Base-by-base conservation (phyloP, 2,329 filamentous ascomycete genomes). In the Penicillium sp. region DNA sequence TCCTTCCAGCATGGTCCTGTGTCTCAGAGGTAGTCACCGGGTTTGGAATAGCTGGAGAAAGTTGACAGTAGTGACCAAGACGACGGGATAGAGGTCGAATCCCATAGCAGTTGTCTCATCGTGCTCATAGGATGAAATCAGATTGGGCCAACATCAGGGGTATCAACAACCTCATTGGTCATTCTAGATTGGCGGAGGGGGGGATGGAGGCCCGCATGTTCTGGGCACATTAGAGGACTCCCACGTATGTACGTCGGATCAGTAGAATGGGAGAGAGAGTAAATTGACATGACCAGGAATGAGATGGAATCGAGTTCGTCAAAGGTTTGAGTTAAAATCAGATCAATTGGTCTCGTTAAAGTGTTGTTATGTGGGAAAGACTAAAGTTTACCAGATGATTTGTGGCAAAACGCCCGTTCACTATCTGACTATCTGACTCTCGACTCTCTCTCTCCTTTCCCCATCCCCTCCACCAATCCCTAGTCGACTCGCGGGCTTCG, bases 171-270 rank as follows among this genome's bases (percentile, higher is more conserved):
- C 47, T 29, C 33, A 36, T 29, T 43, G 48, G 44, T 30, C 41
- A 36, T 36, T 39, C 31, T 37, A 10, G 28, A 33, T 50, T 46
- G 38, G 50, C 19, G 45, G 39, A 40, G 22, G 38, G 50, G 27
- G 45, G 36, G 43, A 44, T 41, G 41, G 45, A 45, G 50, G 48
- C 38, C 52, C 51, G 51, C 53, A 57, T 50, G 53, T 54, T 57
- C 45, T 57, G 40, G 43, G 42, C 48, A 41, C 31, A 16, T 37
- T 25, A 30, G 27, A 22, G 19, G 16, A 12, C 41, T 3, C 31
- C 31, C 13, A 34, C 14, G 31, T 16, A 16, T 34, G 31, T 16
- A 16, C 18, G 8, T 34, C 31, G 12, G 28, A 28, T n/a, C n/a
- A n/a, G 13, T 19, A 28, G 7, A 13, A n/a, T 27, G 41, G 37